Base-by-base conservation (phyloP, 306 rosid genomes). In the Cucumis melo region DNA sequence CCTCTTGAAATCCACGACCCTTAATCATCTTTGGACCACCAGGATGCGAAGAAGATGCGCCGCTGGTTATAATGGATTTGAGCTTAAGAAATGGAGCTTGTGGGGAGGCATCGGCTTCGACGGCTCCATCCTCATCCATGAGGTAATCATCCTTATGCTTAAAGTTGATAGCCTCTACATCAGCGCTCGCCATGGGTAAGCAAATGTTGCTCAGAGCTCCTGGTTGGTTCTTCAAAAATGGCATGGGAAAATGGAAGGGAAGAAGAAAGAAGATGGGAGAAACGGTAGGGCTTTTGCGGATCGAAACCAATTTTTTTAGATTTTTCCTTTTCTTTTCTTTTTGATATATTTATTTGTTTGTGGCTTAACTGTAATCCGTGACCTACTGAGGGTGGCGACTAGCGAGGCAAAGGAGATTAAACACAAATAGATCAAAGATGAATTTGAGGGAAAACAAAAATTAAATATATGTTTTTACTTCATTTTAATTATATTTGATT, bases 71-170 rank as follows among this genome's bases (percentile, higher is more conserved):
- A 68, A 98, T 96, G 29, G 99, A 95, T 86, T 92, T 95, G 84
- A 95, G 90, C 83, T 95, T 95, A 0, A 95, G 99, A 5, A 83
- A 86, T 38, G 97, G 92, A 44, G 93, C 91, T 48, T 81, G 84
- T 3, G 98, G 98, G 51, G 97, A 90, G 79, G 86, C 89, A 77
- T 91, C 97, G 55, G 81, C 91, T 55, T 87, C 97, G 5, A 81
- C 80, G 21, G 91, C 96, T 50, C 84, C 97, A 21, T 95, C 99
- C 84, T 95, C 99, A 90, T 95, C 99, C 99, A 95, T 95, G 82
- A 95, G 86, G 85, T 94, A 97, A 81, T 94, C 98, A 4, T 94
- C 97, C 84, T 94, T 96, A 7, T 96, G 97, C 86, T 94, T 98
- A 78, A 95, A 95, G 87, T 95, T 97, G 78, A 95, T 90, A 5